phyloP scores from a whole-genome alignment of 192 early-diverging fungal genomes.

The Tieghemiomyces parasiticus region DNA sequence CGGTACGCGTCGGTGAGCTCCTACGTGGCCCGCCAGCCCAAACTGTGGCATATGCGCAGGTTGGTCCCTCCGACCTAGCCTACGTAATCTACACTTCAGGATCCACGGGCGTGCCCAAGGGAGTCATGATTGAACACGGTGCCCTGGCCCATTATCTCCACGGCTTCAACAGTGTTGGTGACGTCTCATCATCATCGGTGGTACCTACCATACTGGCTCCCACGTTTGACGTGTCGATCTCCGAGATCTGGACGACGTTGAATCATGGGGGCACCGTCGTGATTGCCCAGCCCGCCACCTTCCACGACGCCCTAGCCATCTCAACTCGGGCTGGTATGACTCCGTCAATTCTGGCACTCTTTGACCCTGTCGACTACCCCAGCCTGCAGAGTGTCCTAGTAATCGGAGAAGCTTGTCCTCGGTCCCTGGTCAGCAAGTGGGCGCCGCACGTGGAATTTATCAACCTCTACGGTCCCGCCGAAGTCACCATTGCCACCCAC shows the following conservation, averaged over 20 bases:
- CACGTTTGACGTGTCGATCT: not conserved
- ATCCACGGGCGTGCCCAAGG: not conserved
- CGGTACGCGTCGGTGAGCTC: not conserved
- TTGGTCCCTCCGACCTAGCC: not conserved
- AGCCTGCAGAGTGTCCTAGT: too few species aligned
- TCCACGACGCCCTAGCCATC: too few species aligned
- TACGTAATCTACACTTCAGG: not conserved
- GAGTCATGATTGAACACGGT: not conserved
- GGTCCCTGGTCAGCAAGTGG: too few species aligned
- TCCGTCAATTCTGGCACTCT: too few species aligned
- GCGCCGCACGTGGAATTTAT: not conserved
- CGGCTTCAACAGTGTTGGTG: not conserved
- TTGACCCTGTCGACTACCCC: too few species aligned
- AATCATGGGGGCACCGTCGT: not conserved
- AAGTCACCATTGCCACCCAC: slow-evolving; percentile 5
- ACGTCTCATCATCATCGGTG: not conserved
- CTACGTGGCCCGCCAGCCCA: not conserved
- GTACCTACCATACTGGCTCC: not conserved
- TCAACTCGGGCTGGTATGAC: too few species aligned
- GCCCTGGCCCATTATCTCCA: not conserved
- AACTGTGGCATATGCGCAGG: not conserved
- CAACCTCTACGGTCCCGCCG: not conserved
- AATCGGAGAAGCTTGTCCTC: too few species aligned
- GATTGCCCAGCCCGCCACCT: too few species aligned
- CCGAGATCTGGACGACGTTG: not conserved